phyloP scores from a whole-genome alignment of 345 rosid species.

The Corymbia maculata region DNA sequence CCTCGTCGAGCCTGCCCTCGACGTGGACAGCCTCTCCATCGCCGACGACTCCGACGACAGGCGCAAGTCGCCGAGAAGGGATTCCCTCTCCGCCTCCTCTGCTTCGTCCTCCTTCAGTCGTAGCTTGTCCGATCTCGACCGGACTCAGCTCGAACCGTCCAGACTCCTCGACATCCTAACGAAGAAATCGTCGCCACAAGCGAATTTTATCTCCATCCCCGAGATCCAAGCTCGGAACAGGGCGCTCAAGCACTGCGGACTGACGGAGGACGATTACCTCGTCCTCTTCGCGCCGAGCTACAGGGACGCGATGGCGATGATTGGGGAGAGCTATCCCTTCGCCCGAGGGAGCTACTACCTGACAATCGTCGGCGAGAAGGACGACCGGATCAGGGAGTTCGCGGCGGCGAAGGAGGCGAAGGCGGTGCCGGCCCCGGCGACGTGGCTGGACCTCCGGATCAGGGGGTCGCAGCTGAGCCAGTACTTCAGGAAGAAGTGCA shows the following conservation, averaged over 20 bases:
- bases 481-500: slow-evolving; percentile 57
- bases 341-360: slow-evolving; percentile 48
- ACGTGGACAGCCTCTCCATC: slow-evolving; percentile 14
- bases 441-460: slow-evolving; percentile 61
- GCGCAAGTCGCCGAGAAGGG: slow-evolving; percentile 16
- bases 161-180: slow-evolving; percentile 41
- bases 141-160: slow-evolving; percentile 35
- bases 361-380: slow-evolving; percentile 33
- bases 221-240: slow-evolving; percentile 53
- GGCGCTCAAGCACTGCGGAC: slow-evolving; percentile 40
- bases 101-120: slow-evolving; percentile 25
- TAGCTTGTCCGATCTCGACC: slow-evolving; percentile 32
- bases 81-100: slow-evolving; percentile 3
- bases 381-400: slow-evolving; percentile 26
- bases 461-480: slow-evolving; percentile 65
- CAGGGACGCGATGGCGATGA: slow-evolving; percentile 35
- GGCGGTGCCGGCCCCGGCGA: slow-evolving; percentile 38
- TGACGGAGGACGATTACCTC: slow-evolving; percentile 40
- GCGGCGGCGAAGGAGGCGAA: slow-evolving; percentile 39
- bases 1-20: slow-evolving; percentile 9
- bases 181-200: slow-evolving; percentile 38
- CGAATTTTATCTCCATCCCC: slow-evolving; percentile 53
- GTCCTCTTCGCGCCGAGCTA: slow-evolving; percentile 44
- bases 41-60: slow-evolving; percentile 29
- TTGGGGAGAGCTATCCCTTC: slow-evolving; percentile 69